phyloP scores from a whole-genome alignment of 805 yeast genomes.

The Pichia phayaonensis region DNA sequence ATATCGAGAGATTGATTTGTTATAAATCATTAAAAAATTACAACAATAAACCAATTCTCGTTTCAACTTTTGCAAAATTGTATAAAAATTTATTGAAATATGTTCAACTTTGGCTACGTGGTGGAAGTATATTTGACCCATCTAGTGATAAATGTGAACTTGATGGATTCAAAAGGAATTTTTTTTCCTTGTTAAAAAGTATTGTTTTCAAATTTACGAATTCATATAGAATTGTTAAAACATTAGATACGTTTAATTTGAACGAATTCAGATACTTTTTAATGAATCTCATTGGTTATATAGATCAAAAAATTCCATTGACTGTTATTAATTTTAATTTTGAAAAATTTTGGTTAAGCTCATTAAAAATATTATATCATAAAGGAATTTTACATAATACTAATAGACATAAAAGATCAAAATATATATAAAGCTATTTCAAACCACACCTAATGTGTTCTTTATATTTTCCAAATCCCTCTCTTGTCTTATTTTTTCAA shows the following conservation, averaged over 20 bases:
- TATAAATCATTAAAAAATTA: constrained; percentile 24
- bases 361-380: neutral
- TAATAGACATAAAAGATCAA: neutral
- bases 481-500: constrained; percentile 58
- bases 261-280: constrained; percentile 6
- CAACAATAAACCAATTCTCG: constrained; percentile 8
- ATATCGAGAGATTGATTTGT: constrained; percentile 28
- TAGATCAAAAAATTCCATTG: neutral
- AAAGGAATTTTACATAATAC: constrained; percentile 3
- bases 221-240: constrained; percentile 12
- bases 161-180: constrained; percentile 11
- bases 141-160: constrained; percentile 20
- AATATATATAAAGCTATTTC: neutral
- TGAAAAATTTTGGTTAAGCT: neutral
- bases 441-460: constrained; percentile 31
- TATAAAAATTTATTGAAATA: constrained; percentile 12
- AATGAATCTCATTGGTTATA: neutral
- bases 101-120: constrained; percentile 3
- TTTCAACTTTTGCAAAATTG: constrained; percentile 14
- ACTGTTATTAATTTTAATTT: neutral
- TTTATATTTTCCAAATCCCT: constrained; percentile 69
- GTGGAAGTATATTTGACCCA: constrained; percentile 3
- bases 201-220: constrained; percentile 14
- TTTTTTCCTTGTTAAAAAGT: constrained; percentile 12
- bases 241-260: constrained; percentile 6